phyloP scores from a whole-genome alignment of 2,329 filamentous ascomycete genomes.

The Sarocladium kiliense region DNA sequence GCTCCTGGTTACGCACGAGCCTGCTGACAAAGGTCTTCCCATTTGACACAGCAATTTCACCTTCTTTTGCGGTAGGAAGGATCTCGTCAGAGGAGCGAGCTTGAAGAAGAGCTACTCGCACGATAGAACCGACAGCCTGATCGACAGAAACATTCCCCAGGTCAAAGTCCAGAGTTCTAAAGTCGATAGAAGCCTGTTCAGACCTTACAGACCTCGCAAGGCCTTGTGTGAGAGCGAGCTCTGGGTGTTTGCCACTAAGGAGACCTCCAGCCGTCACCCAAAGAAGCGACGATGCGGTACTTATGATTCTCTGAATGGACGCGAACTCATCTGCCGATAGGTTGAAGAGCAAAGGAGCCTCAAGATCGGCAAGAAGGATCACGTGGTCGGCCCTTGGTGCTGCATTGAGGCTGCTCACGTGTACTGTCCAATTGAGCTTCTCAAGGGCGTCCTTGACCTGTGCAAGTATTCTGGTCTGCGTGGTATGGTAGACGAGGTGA shows the following conservation, averaged over 20 bases:
- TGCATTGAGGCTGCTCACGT: constrained; percentile 10
- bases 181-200: constrained; percentile 21
- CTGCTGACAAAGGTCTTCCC: constrained; percentile 21
- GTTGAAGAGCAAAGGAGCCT: constrained; percentile 20
- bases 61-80: constrained; percentile 12
- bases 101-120: not conserved
- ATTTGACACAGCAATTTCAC: constrained; percentile 16
- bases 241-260: constrained; percentile 18
- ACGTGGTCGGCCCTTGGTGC: constrained; percentile 15
- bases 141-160: constrained; percentile 11
- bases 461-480: not conserved
- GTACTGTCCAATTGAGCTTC: constrained; percentile 12
- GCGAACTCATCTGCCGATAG: constrained; percentile 20
- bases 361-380: constrained; percentile 23
- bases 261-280: constrained; percentile 23
- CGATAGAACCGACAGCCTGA: constrained; percentile 12
- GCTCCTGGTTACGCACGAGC: constrained; percentile 14
- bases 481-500: not conserved
- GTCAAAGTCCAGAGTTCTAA: constrained; percentile 19
- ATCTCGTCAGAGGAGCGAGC: not conserved
- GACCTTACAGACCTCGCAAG: constrained; percentile 18
- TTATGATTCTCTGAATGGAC: constrained; percentile 19
- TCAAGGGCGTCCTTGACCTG: constrained; percentile 9
- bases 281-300: constrained; percentile 18
- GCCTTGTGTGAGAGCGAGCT: constrained; percentile 20